A percentile compares a stretch with the other conserved stretches of the same genome.
These are phyloP conservation scores for Ganoderma boninense DNA, from an alignment of 1,284 basidiomycete species.

Conservation along the genomic window DNA sequence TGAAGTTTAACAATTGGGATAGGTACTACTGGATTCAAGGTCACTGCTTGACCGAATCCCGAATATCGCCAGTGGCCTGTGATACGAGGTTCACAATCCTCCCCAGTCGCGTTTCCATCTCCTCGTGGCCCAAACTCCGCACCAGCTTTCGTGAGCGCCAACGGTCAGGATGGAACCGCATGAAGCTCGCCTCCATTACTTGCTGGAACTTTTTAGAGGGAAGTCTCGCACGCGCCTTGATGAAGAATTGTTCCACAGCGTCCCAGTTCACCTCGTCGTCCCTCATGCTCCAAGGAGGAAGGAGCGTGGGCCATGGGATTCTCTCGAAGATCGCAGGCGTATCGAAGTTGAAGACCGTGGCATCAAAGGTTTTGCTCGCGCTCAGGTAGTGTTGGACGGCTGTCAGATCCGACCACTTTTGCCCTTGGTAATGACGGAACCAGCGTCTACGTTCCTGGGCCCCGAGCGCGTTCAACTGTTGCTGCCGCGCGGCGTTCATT, in stretches of 20 bases:
- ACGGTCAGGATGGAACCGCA: constrained; percentile 72
- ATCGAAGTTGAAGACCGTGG: constrained; percentile 55
- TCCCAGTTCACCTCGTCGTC: too few relatives aligned
- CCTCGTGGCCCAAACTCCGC: constrained; percentile 55
- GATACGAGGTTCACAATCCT: constrained; percentile 68
- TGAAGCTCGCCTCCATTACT: constrained; percentile 72
- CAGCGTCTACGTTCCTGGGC: too few relatives aligned
- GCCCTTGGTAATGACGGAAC: too few relatives aligned
- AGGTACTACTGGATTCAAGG: too few relatives aligned
- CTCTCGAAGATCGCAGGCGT: constrained; percentile 60
- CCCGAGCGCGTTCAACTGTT: too few relatives aligned
- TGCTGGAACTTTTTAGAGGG: constrained; percentile 62
- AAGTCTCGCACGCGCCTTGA: constrained; percentile 45
- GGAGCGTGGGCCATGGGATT: constrained; percentile 78
- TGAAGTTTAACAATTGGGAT: too few relatives aligned
- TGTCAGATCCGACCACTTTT: too few relatives aligned
- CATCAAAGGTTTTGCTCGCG: constrained; percentile 64
- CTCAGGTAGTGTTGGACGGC: too few relatives aligned
- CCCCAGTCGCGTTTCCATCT: constrained; percentile 60
- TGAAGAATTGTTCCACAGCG: too few relatives aligned
- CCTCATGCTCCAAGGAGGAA: constrained; percentile 44
- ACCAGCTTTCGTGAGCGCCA: constrained; percentile 56
- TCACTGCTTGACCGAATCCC: background rate
- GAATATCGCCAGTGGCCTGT: constrained; percentile 60
- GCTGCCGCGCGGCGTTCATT: too few relatives aligned